Conservation (phyloP, 1,284 basidiomycete genomes). For the Phylloporus sp. region DNA sequence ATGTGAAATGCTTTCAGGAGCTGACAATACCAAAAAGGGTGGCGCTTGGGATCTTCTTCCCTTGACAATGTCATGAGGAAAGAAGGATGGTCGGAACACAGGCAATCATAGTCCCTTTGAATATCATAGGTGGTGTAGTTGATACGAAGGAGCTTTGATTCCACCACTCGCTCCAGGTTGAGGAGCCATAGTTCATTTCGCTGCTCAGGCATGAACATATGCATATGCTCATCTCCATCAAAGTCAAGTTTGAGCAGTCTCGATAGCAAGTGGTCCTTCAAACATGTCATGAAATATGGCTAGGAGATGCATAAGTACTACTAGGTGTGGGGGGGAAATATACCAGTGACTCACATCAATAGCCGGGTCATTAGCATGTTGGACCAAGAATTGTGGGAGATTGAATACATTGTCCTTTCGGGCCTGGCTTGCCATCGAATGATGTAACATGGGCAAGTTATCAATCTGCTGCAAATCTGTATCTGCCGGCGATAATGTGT, state of each 20-base stretch:
- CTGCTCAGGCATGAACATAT: background rate
- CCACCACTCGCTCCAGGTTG: background rate
- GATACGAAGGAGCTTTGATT: background rate
- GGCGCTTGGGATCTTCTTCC: background rate
- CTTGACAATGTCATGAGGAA: background rate
- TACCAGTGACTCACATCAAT: background rate
- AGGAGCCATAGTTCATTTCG: background rate
- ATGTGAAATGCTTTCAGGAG: constrained; percentile 3
- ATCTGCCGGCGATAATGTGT: background rate
- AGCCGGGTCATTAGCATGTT: background rate
- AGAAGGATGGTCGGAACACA: background rate
- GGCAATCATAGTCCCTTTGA: background rate
- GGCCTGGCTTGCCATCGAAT: constrained; percentile 2
- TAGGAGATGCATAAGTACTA: background rate
- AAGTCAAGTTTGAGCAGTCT: background rate
- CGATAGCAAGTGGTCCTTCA: background rate
- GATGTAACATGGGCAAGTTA: background rate
- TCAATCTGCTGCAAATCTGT: background rate
- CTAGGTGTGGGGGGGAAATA: background rate
- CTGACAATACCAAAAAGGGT: constrained; percentile 19
- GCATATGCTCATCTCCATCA: background rate
- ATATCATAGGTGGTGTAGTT: background rate
- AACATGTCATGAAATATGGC: background rate
- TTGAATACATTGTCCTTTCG: constrained; percentile 4
- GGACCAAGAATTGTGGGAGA: background rate